phyloP scores from a whole-genome alignment of 345 rosid genomes.

The Hypericum androsaemum region DNA sequence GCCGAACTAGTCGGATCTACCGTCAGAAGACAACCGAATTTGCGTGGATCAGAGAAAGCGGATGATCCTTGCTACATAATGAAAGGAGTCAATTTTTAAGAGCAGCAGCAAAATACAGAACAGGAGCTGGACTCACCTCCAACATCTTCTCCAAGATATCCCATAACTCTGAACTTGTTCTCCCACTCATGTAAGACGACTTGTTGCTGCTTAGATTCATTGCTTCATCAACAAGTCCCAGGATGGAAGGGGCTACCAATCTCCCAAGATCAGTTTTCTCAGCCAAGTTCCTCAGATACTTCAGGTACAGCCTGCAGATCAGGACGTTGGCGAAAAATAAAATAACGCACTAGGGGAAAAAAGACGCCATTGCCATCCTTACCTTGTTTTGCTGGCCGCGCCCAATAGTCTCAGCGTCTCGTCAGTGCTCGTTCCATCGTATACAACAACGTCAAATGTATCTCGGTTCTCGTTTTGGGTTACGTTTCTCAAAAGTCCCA shows the following conservation, averaged over 20 bases:
- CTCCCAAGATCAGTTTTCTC: slow-evolving; percentile 92
- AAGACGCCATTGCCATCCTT: slow-evolving; percentile 5
- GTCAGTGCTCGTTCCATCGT: slow-evolving; percentile 61
- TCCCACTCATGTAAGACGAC: slow-evolving; percentile 37
- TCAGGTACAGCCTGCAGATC: slow-evolving; percentile 53
- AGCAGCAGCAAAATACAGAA: slow-evolving; percentile 1
- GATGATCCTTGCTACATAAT: slow-evolving; percentile 43
- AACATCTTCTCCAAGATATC: slow-evolving; percentile 50
- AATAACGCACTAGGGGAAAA: background rate
- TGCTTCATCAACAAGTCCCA: slow-evolving; percentile 68
- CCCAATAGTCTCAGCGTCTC: slow-evolving; percentile 74
- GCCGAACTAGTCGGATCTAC: slow-evolving; percentile 54
- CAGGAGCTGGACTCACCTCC: slow-evolving; percentile 40
- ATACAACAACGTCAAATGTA: slow-evolving; percentile 46
- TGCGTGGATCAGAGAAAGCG: slow-evolving; percentile 34
- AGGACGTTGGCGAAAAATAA: slow-evolving; percentile 8
- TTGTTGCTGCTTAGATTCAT: slow-evolving; percentile 39
- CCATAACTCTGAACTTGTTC: slow-evolving; percentile 60
- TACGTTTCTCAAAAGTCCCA: slow-evolving; percentile 41
- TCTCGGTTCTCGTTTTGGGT: slow-evolving; percentile 31
- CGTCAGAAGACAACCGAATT: slow-evolving; percentile 50
- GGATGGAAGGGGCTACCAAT: slow-evolving; percentile 64
- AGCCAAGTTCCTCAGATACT: slow-evolving; percentile 57
- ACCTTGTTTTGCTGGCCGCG: slow-evolving; percentile 71
- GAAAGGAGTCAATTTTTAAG: slow-evolving; percentile 6